Evolutionary conservation across 768 basidiomycete genomes (phyloP).

Genomic region (Plicaturopsis crispa): DNA sequence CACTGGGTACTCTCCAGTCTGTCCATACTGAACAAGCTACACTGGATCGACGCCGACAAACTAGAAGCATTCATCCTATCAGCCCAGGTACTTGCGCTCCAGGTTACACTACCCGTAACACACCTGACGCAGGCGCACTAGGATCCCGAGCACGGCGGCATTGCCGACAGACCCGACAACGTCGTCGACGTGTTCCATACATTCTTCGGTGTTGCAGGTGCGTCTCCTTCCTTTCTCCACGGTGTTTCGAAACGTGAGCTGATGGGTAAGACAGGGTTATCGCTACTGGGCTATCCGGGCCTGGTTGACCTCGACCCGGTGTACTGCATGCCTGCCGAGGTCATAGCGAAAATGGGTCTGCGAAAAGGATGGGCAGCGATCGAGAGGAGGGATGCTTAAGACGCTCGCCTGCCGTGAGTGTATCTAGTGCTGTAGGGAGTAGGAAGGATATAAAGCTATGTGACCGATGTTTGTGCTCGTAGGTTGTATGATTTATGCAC

Average conservation of each 20-base stretch:
- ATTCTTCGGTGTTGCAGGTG: constrained; percentile 82
- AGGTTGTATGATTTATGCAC: too few species aligned
- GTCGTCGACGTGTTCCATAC: constrained; percentile 99
- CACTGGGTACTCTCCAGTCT: constrained; percentile 93
- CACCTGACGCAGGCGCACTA: constrained; percentile 25
- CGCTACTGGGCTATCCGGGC: constrained; percentile 80
- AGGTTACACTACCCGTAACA: constrained; percentile 1
- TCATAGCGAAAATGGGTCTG: constrained; percentile 67
- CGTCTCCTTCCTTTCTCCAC: constrained; percentile 1
- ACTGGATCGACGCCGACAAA: constrained; percentile 85
- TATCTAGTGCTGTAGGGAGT: too few species aligned
- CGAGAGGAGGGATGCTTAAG: constrained; percentile 32
- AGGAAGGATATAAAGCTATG: too few species aligned
- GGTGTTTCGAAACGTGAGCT: neutral
- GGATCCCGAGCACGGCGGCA: constrained; percentile 88
- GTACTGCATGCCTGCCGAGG: constrained; percentile 85
- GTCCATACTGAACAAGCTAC: constrained; percentile 72
- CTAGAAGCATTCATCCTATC: constrained; percentile 78
- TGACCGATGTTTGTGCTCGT: too few species aligned
- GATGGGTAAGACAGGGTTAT: constrained; percentile 53
- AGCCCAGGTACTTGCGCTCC: constrained; percentile 53
- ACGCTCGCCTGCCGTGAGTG: too few species aligned
- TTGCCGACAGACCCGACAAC: constrained; percentile 89
- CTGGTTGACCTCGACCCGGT: constrained; percentile 86
- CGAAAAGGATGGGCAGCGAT: constrained; percentile 59